A percentile compares a stretch with the other conserved stretches of the same genome.
phyloP scores from a whole-genome alignment of 2,329 filamentous ascomycete species.

The Aspergillus sp. region DNA sequence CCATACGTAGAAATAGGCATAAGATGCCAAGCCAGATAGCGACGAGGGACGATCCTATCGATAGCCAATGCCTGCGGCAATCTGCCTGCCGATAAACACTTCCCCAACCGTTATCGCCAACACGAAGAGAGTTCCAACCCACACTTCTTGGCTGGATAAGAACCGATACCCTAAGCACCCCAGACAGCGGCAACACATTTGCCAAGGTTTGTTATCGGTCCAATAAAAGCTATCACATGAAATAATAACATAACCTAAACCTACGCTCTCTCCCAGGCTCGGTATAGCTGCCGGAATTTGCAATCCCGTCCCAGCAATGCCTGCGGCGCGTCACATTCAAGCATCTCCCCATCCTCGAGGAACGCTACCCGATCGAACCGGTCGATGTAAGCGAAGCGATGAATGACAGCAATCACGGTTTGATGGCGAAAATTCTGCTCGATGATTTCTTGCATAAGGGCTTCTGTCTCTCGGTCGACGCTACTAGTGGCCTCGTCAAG shows the following conservation, averaged over 20 bases:
- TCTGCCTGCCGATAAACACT: too few species aligned
- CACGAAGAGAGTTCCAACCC: too few species aligned
- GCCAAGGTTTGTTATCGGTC: too few species aligned
- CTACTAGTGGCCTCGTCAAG: slow-evolving; percentile 22
- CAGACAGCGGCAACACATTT: too few species aligned
- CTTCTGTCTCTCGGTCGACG: slow-evolving; percentile 22
- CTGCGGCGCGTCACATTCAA: slow-evolving; percentile 16
- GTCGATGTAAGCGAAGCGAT: slow-evolving; percentile 30
- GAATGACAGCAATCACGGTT: slow-evolving; percentile 33
- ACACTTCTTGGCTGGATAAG: too few species aligned
- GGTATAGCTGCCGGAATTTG: not conserved
- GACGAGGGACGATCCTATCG: too few species aligned
- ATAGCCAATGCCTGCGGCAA: too few species aligned
- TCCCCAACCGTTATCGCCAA: too few species aligned
- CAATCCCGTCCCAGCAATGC: slow-evolving; percentile 3
- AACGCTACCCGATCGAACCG: slow-evolving; percentile 31
- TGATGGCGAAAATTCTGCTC: slow-evolving; percentile 26
- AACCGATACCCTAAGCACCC: too few species aligned
- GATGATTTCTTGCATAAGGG: slow-evolving; percentile 31
- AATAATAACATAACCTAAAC: too few species aligned
- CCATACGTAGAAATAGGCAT: not conserved
- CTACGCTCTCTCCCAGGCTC: not conserved
- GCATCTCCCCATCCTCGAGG: slow-evolving; percentile 26
- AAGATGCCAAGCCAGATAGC: not conserved
- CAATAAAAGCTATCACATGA: not conserved